Evolutionary conservation across 805 yeast species (phyloP), one percentile per base, ranked within the genome.

Genomic region (Ogataea nonfermentans): DNA sequence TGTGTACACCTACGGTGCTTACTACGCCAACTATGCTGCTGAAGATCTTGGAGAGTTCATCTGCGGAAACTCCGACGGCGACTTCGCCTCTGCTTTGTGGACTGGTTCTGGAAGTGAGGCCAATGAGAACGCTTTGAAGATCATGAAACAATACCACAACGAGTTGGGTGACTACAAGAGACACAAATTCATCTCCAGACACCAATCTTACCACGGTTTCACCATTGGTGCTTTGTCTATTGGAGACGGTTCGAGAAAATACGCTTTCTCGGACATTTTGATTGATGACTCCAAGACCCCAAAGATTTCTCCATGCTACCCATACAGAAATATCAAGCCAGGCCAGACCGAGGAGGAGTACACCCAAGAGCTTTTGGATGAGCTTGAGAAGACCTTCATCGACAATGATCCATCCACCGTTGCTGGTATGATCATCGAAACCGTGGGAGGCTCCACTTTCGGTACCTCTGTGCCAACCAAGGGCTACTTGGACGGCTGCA

Each of bases 101-200:
- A 72, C 78, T 45, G 80, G 79, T 52, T 76, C 85, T 3, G 93
- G 93, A 39, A 71, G 87, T 13, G 89, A 82, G 59, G 84, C 89
- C 32, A 83, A 82, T 53, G 90, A 82, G 57, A 87, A 86, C 22
- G 88, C 88, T 7, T 57, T 83, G 52, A 83, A 82, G 60, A 81
- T 83, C 60, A 84, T 84, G 29, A 61, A 64, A 47, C 74, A 70
- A 51, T 70, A 71, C 55, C 67, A 61, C 50, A 50, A 61, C 35
- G 76, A 71, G 53, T 61, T 60, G 27, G 70, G 70, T 27, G 66
- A 65, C 45, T 55, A 62, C 19, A 55, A 61, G 34, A 66, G 73
- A 50, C 46, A 51, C 50, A 65, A 71, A 46, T 61, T 68, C 37
- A 68, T 73, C 38, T 59, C 71, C 9, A 65, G 78, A 53, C 59